Conservation (phyloP, 805 yeast species). For the Debaryomyces tyrocola region DNA sequence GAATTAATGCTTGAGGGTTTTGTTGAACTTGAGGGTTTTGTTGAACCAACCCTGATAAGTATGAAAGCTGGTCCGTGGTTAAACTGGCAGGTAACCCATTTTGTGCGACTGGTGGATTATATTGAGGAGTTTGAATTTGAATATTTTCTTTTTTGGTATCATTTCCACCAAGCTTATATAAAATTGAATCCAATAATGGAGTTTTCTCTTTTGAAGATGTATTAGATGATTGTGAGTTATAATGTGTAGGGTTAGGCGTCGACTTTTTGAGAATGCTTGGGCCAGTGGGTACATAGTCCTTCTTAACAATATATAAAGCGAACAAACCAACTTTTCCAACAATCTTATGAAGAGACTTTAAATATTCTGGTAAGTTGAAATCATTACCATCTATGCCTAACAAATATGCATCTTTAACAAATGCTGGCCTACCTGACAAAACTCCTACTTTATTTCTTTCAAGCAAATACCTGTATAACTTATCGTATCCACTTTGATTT, state of each 20-base stretch:
- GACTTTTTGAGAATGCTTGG: constrained; percentile 16
- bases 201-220: neutral
- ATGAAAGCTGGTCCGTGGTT: constrained; percentile 10
- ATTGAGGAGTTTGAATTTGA: neutral
- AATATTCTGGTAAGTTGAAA: constrained; percentile 20
- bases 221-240: neutral
- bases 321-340: constrained; percentile 24
- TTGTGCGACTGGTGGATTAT: neutral
- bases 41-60: constrained; percentile 10
- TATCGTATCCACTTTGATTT: constrained; percentile 24
- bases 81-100: neutral
- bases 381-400: constrained; percentile 39
- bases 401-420: constrained; percentile 65
- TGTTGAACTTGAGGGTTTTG: constrained; percentile 16
- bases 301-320: constrained; percentile 38
- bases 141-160: neutral
- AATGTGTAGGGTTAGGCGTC: constrained; percentile 1
- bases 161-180: constrained; percentile 23
- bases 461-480: constrained; percentile 45
- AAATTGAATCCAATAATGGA: constrained; percentile 21
- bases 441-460: constrained; percentile 58
- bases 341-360: constrained; percentile 10
- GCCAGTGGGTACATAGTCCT: constrained; percentile 30
- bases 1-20: constrained; percentile 10
- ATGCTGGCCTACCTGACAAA: constrained; percentile 45